Conservation (phyloP, 176 grass and related monocot genomes). For the Panicum miliaceum region DNA sequence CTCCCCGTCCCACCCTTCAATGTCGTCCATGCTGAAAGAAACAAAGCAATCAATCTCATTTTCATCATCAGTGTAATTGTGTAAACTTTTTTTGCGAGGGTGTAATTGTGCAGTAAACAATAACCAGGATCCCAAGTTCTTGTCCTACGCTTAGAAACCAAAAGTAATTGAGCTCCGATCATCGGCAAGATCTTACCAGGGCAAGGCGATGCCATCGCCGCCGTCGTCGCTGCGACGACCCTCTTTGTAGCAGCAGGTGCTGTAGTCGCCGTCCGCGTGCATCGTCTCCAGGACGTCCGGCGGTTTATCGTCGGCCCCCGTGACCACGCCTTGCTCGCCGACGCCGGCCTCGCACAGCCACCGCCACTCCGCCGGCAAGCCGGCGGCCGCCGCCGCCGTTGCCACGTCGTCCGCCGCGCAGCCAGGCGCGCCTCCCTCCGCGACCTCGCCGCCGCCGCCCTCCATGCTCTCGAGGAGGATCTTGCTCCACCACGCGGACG, state of each 20-base stretch:
- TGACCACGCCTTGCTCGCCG: background rate
- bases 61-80: too few relatives aligned
- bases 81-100: too few relatives aligned
- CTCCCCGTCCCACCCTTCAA: too few relatives aligned
- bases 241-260: background rate
- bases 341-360: background rate
- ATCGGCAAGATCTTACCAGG: slow-evolving; percentile 45
- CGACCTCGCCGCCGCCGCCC: background rate
- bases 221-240: background rate
- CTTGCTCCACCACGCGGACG: slow-evolving; percentile 76
- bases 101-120: too few relatives aligned
- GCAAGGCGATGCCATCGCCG: slow-evolving; percentile 33
- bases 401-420: background rate
- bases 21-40: too few relatives aligned
- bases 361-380: slow-evolving; percentile 11
- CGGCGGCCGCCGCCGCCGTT: background rate
- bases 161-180: background rate
- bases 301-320: background rate
- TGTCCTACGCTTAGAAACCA: too few relatives aligned
- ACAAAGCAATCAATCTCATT: too few relatives aligned
- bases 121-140: too few relatives aligned
- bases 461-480: slow-evolving; percentile 64
- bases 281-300: slow-evolving; percentile 26
- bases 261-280: slow-evolving; percentile 26
- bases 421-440: background rate